phyloP scores from a whole-genome alignment of 768 basidiomycete species.

The Russula sp. region DNA sequence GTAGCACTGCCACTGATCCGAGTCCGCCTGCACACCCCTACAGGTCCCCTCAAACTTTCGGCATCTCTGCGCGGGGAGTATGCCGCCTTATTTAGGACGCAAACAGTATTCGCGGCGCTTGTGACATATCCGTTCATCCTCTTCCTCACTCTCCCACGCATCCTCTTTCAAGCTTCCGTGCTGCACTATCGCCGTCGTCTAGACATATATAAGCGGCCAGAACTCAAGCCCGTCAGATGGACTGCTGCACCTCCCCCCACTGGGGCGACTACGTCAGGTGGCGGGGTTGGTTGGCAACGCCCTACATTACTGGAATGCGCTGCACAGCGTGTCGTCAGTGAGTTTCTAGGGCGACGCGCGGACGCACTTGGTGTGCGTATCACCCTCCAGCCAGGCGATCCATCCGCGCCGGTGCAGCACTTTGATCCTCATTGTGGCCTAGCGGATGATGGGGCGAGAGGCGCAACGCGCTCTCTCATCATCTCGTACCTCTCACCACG shows the following conservation, averaged over 20 bases:
- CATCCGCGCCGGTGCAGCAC: neutral
- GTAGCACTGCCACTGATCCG: slow-evolving; percentile 29
- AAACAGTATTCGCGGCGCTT: slow-evolving; percentile 34
- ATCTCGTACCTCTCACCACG: slow-evolving; percentile 40
- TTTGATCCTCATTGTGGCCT: neutral
- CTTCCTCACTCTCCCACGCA: slow-evolving; percentile 25
- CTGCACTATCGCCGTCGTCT: slow-evolving; percentile 1
- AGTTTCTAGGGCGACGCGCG: slow-evolving; percentile 36
- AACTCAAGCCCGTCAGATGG: neutral
- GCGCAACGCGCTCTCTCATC: neutral
- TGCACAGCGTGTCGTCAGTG: neutral
- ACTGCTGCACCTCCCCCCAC: neutral
- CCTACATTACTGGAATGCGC: neutral
- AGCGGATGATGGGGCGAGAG: too few relatives aligned
- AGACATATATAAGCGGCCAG: neutral
- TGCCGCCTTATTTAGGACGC: slow-evolving; percentile 8
- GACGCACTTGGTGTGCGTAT: slow-evolving; percentile 32
- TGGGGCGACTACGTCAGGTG: too few relatives aligned
- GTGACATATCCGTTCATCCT: slow-evolving; percentile 43
- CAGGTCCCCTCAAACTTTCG: slow-evolving; percentile 42
- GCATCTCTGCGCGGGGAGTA: slow-evolving; percentile 34
- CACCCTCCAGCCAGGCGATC: slow-evolving; percentile 33
- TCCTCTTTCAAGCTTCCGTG: neutral
- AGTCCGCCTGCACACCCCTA: slow-evolving; percentile 31
- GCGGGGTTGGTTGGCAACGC: neutral